Evolutionary conservation across 805 yeast genomes (phyloP).

Genomic region (Candida maris): DNA sequence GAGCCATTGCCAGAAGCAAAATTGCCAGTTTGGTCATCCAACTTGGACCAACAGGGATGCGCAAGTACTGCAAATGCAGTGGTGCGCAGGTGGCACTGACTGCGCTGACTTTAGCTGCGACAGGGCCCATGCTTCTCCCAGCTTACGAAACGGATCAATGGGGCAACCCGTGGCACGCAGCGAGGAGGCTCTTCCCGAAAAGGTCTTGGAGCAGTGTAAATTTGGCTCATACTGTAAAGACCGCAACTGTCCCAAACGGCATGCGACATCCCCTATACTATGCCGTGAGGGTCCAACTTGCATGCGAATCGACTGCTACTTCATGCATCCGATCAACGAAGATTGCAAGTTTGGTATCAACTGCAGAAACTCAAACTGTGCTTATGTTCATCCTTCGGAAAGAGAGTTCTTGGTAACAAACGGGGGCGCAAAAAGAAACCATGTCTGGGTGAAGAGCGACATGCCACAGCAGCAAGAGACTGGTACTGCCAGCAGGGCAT

Average conservation of each 20-base stretch:
- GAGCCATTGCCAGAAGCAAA: constrained; percentile 65
- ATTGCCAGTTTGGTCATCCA: constrained; percentile 90
- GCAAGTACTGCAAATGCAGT: constrained; percentile 59
- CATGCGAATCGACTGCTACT: constrained; percentile 74
- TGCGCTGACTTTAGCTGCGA: constrained; percentile 63
- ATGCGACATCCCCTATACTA: constrained; percentile 66
- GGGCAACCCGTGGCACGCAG: constrained; percentile 16
- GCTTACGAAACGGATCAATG: constrained; percentile 29
- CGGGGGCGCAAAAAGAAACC: constrained; percentile 22
- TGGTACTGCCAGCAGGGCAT: constrained; percentile 57
- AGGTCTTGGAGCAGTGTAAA: constrained; percentile 76
- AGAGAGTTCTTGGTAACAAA: constrained; percentile 36
- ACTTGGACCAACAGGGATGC: constrained; percentile 79
- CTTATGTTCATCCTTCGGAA: constrained; percentile 81
- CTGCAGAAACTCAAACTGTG: constrained; percentile 70
- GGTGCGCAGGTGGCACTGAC: constrained; percentile 71
- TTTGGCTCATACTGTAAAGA: constrained; percentile 76
- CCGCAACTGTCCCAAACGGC: constrained; percentile 76
- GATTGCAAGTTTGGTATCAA: constrained; percentile 76
- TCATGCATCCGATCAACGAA: constrained; percentile 76
- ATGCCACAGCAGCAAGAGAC: constrained; percentile 17
- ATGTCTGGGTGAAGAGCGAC: constrained; percentile 31
- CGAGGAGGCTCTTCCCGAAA: constrained; percentile 32
- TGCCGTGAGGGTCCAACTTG: constrained; percentile 84
- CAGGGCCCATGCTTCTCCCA: constrained; percentile 82